Evolutionary conservation across 768 basidiomycete genomes (phyloP), one percentile per base, ranked within the genome.

Genomic region (Auricularia auricula-judae): DNA sequence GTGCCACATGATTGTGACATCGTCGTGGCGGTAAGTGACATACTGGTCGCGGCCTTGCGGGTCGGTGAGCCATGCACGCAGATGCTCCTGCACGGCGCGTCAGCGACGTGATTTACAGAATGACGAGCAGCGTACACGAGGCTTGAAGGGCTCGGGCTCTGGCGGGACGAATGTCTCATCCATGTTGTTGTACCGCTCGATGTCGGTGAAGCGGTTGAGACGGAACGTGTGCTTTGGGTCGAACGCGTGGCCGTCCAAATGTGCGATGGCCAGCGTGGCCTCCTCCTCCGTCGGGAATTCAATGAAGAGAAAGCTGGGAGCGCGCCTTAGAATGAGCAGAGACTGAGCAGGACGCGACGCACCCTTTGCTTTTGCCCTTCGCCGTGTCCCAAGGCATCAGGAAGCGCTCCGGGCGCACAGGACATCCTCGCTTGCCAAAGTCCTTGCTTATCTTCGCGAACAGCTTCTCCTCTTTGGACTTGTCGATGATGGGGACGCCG

Each of bases 11-110:
- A 99, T 86, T 68, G 87, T 82, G 62, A 95, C 91, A 67, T 95
- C 90, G 70, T 95, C 91, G 59, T 91, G 92, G 44, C 92, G 86
- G 74, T 96, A 94, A 44, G 92, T 94, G 64, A 92, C 87, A 78
- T 93, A 93, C 73, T 99, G 97, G 74, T 99, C 97, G 66, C 96
- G 88, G 42, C 94, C 93, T 74, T 88, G 86, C 29, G 85, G 80
- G 76, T 99, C 97, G 33, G 86, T 91, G 63, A 98, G 82, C 95
- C 96, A 99, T 62, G 91, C 89, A 59, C 92, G 85, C 66, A 98
- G 82, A 77, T 99, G 95, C 74, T 98, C 97, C 93, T 98, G 68
- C 36, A 56, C 7, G 56, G 23, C 53, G 33, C 65, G 4, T 10
- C 35, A 16, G 23, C 18, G 35, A 61, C n/a, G 18, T 63, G 59